Percentiles rank a stretch among this genome's conserved stretches.
These are phyloP conservation scores for Fusarium cicatricum DNA, from an alignment of 2,329 filamentous ascomycete genomes.

Conservation along the genomic window DNA sequence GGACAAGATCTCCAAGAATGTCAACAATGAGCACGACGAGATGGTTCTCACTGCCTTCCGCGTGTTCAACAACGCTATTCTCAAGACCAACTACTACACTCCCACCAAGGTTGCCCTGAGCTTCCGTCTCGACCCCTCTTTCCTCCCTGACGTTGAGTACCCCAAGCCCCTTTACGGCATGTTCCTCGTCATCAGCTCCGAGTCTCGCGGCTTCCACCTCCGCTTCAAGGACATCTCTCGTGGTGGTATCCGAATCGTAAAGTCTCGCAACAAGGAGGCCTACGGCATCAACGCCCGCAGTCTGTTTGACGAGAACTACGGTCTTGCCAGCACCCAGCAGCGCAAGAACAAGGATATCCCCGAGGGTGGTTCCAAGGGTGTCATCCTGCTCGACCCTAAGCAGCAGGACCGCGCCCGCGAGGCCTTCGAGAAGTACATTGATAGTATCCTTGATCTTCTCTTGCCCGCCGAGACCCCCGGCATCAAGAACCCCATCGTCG, in stretches of 20 bases:
- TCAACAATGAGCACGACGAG: conserved; percentile 91
- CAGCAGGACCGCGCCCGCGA: conserved; percentile 93
- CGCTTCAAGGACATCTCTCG: conserved; percentile 97
- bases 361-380: conserved; percentile 97
- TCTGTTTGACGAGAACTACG: conserved; percentile 98
- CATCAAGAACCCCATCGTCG: conserved; percentile 98
- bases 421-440: conserved; percentile 99
- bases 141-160: conserved; percentile 92
- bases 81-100: conserved; percentile 98
- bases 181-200: conserved; percentile 97
- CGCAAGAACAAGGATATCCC: conserved; percentile 99
- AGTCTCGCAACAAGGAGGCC: conserved; percentile 94
- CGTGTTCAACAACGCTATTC: conserved; percentile 89
- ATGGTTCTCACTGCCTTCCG: conserved; percentile 98
- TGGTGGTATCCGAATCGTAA: conserved; percentile 97
- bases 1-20: conserved; percentile 79
- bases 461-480: conserved; percentile 89
- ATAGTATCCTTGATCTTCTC: conserved; percentile 95
- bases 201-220: conserved; percentile 96
- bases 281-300: conserved; percentile 97
- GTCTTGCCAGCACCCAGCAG: conserved; percentile 96
- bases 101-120: conserved; percentile 98
- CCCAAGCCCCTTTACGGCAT: conserved; percentile 94
- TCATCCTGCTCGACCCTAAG: conserved; percentile 90
- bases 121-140: conserved; percentile 89